These are phyloP conservation scores for Kodamaea leandrae DNA, from an alignment of 805 yeast species.

Conservation along the genomic window DNA sequence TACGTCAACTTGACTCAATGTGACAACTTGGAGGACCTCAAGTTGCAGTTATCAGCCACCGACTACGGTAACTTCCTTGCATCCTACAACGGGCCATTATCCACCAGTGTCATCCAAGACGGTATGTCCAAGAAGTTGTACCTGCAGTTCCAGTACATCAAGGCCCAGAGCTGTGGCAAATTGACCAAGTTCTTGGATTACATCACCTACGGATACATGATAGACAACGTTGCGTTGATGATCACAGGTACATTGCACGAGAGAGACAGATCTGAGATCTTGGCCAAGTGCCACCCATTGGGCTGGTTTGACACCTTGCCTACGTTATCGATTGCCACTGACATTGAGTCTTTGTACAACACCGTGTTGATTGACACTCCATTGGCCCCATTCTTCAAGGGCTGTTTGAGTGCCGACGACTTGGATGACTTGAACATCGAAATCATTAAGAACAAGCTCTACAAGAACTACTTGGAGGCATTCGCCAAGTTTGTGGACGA, in stretches of 20 bases:
- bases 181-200: slow-evolving; percentile 83
- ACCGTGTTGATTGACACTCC: slow-evolving; percentile 96
- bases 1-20: slow-evolving; percentile 94
- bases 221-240: slow-evolving; percentile 92
- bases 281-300: slow-evolving; percentile 90
- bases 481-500: slow-evolving; percentile 63
- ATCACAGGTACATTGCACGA: slow-evolving; percentile 97
- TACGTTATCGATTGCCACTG: slow-evolving; percentile 89
- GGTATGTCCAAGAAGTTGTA: slow-evolving; percentile 70
- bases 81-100: slow-evolving; percentile 75
- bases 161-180: slow-evolving; percentile 79
- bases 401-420: slow-evolving; percentile 82
- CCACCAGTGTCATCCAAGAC: slow-evolving; percentile 84
- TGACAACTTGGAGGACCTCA: slow-evolving; percentile 90
- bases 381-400: slow-evolving; percentile 92
- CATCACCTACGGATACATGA: slow-evolving; percentile 96
- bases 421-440: slow-evolving; percentile 95
- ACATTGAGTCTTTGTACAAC: slow-evolving; percentile 86
- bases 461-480: slow-evolving; percentile 90
- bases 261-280: slow-evolving; percentile 83
- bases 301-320: slow-evolving; percentile 99
- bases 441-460: slow-evolving; percentile 85
- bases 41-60: slow-evolving; percentile 90
- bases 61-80: slow-evolving; percentile 92
- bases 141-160: slow-evolving; percentile 80